Percentiles rank a stretch among this genome's conserved stretches.
phyloP scores from a whole-genome alignment of 2,329 filamentous ascomycete genomes.

The Emericellopsis atlantica region DNA sequence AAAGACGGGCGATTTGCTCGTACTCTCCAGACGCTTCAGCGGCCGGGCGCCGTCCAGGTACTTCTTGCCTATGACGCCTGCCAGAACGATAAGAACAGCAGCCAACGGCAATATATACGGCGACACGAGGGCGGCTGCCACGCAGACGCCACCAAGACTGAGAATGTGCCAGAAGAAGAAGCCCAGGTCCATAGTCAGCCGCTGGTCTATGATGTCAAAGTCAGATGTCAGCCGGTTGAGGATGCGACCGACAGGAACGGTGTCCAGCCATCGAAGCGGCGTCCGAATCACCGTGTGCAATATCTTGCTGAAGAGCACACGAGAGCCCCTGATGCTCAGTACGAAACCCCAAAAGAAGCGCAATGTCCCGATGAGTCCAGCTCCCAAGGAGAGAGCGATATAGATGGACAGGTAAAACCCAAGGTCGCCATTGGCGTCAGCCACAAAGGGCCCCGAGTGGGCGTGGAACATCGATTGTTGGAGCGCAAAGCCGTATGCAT shows the following conservation, averaged over 20 bases:
- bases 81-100: conserved; percentile 41
- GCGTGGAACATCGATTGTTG: conserved; percentile 31
- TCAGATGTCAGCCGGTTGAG: conserved; percentile 70
- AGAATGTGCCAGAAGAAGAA: conserved; percentile 49
- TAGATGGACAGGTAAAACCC: conserved; percentile 59
- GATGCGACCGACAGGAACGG: conserved; percentile 63
- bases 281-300: conserved; percentile 56
- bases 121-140: conserved; percentile 57
- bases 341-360: conserved; percentile 51
- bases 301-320: conserved; percentile 52
- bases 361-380: conserved; percentile 46
- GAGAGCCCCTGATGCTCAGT: conserved; percentile 58
- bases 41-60: conserved; percentile 64
- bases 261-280: conserved; percentile 70
- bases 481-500: conserved; percentile 29
- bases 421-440: conserved; percentile 22
- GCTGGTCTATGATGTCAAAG: conserved; percentile 61
- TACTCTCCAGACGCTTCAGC: conserved; percentile 66
- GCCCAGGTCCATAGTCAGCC: conserved; percentile 49
- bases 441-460: conserved; percentile 14
- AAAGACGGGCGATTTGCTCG: conserved; percentile 65
- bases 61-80: conserved; percentile 40
- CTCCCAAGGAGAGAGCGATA: conserved; percentile 41
- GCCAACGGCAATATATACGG: conserved; percentile 53
- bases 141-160: conserved; percentile 50